Evolutionary conservation across 2,329 filamentous ascomycete genomes (phyloP).

Genomic region (Diaporthe eres): DNA sequence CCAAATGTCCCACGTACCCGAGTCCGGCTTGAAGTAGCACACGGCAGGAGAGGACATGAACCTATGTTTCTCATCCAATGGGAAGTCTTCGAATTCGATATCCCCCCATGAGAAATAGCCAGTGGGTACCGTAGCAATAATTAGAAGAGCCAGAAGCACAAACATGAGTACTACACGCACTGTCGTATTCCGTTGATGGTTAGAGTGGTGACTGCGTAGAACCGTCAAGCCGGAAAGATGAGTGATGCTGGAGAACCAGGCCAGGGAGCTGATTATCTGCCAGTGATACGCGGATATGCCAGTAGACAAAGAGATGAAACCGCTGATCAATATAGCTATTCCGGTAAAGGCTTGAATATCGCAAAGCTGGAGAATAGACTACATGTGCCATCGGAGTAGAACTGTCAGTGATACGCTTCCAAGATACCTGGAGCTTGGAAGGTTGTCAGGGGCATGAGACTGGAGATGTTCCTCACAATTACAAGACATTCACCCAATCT

Average conservation of each 20-base stretch:
- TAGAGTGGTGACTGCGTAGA: neutral
- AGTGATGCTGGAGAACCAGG: slow-evolving; percentile 17
- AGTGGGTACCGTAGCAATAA: neutral
- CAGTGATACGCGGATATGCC: neutral
- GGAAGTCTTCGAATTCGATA: neutral
- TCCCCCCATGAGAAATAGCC: slow-evolving; percentile 18
- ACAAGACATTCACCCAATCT: neutral
- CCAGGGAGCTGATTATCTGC: slow-evolving; percentile 6
- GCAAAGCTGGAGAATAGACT: slow-evolving; percentile 12
- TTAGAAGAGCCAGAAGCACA: neutral
- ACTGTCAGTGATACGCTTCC: neutral
- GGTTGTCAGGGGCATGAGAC: neutral
- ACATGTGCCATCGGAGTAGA: neutral
- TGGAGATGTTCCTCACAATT: neutral
- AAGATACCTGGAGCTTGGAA: neutral
- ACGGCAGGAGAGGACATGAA: neutral
- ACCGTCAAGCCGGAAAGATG: slow-evolving; percentile 6
- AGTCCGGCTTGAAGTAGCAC: neutral
- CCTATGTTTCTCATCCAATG: neutral
- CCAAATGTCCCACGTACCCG: neutral
- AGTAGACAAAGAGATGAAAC: neutral
- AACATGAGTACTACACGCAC: neutral
- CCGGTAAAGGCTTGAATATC: slow-evolving; percentile 13
- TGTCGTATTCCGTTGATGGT: neutral
- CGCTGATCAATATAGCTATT: neutral